Base-by-base conservation (phyloP, 2,329 filamentous ascomycete genomes). In the Xylariaceae sp. region DNA sequence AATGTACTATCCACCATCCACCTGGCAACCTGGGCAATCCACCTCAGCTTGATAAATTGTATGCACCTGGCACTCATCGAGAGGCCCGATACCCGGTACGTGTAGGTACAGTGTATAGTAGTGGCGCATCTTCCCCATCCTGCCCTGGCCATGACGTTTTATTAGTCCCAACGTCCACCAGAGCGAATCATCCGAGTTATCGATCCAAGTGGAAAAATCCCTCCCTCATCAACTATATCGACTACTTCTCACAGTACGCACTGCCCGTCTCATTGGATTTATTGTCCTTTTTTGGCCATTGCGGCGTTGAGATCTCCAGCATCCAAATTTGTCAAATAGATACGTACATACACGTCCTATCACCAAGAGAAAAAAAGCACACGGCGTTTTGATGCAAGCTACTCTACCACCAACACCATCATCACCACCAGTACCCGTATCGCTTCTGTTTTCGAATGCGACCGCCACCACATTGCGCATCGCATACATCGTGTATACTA, bases 111-210 rank as follows among this genome's bases (percentile, higher is more conserved):
- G n/a, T n/a, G n/a, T n/a, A n/a, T n/a, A 54, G 37, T 42, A 57
- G 48, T 42, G 40, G 52, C 54, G 44, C 23, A 37, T 46, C 56
- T 20, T 55, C 23, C 23, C 23, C 23, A 26, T 26, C 23, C 23
- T 4, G 23, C 23, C 23, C n/a, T 4, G 23, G 4, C 23, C 23
- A 63, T 63, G 61, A 63, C 58, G 61, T 63, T 57, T 46, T 48
- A 48, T 54, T n/a, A n/a, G n/a, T n/a, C n/a, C 51, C 53, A 61
- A 41, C 53, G 49, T 50, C 52, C 49, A 50, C 50, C 50, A 48
- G 61, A 50, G 18, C 43, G 56, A 52, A 53, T 37, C 20, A 43
- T 37, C 16, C 20, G 14, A 4, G 14, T 37, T 7, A 12, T 37
- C 32, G 32, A 37, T 26, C 32, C 7, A 37, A 37, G 9, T 37